A percentile compares a stretch with the other conserved stretches of the same genome.
Conservation (phyloP, 2,329 filamentous ascomycete species). For the Alternaria sp. region DNA sequence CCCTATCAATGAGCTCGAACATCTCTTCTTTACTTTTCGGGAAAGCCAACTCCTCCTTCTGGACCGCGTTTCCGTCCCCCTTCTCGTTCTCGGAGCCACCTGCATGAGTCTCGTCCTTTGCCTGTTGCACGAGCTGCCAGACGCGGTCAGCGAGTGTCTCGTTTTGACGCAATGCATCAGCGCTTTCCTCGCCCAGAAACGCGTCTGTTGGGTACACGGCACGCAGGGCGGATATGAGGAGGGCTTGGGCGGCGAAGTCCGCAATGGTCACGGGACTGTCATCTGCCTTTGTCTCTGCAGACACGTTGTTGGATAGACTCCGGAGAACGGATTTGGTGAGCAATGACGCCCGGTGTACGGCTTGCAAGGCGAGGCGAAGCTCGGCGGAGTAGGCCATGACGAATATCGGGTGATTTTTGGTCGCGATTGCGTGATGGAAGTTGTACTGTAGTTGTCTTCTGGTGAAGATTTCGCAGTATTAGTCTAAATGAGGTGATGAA, state of each 20-base stretch:
- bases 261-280: conserved; percentile 67
- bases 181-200: conserved; percentile 69
- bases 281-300: conserved; percentile 63
- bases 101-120: conserved; percentile 41
- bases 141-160: conserved; percentile 59
- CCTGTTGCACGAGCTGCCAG: conserved; percentile 59
- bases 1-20: conserved; percentile 67
- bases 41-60: conserved; percentile 23
- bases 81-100: conserved; percentile 24
- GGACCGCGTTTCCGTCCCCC: conserved; percentile 21
- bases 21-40: conserved; percentile 61
- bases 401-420: conserved; percentile 1
- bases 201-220: conserved; percentile 60
- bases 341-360: conserved; percentile 63
- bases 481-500: conserved; percentile 19
- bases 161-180: conserved; percentile 60
- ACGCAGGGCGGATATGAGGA: conserved; percentile 65
- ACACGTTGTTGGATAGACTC: conserved; percentile 54
- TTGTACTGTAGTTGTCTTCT: conserved; percentile 3
- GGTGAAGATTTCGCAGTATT: conserved; percentile 15
- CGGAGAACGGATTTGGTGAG: conserved; percentile 63
- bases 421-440: conserved; percentile 6
- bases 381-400: conserved; percentile 34
- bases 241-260: conserved; percentile 68
- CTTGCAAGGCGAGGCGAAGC: conserved; percentile 42